These are phyloP conservation scores for Obba rivulosa DNA, from an alignment of 768 basidiomycete species.

Conservation along the genomic window DNA sequence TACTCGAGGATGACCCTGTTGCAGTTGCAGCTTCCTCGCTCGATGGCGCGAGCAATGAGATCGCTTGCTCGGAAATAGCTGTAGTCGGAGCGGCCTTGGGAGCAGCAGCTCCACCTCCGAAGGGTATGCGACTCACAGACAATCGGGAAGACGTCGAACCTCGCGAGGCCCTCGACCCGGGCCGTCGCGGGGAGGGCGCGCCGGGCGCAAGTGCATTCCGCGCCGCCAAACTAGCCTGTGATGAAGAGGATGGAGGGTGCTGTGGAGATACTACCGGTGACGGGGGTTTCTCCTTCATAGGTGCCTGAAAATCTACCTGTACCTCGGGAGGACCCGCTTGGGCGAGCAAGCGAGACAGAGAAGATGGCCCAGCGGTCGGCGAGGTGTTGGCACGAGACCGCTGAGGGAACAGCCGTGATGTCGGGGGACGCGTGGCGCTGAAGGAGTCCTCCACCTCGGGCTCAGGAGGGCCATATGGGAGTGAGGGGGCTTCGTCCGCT, in stretches of 20 bases:
- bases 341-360: slow-evolving; percentile 72
- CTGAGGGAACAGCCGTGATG: slow-evolving; percentile 59
- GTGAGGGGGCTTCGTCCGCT: slow-evolving; percentile 30
- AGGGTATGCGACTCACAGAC: slow-evolving; percentile 57
- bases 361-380: slow-evolving; percentile 68
- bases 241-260: slow-evolving; percentile 31
- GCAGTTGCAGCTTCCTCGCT: slow-evolving; percentile 11
- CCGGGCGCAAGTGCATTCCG: slow-evolving; percentile 15
- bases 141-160: slow-evolving; percentile 65
- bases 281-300: not conserved
- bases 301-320: not conserved
- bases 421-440: slow-evolving; percentile 57
- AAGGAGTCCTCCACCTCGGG: slow-evolving; percentile 74
- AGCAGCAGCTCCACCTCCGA: slow-evolving; percentile 42
- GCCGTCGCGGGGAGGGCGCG: slow-evolving; percentile 54
- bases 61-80: slow-evolving; percentile 53
- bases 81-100: slow-evolving; percentile 65
- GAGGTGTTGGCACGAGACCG: slow-evolving; percentile 64
- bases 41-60: slow-evolving; percentile 42
- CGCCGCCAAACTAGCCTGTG: slow-evolving; percentile 26
- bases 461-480: slow-evolving; percentile 59
- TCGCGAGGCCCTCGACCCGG: slow-evolving; percentile 68
- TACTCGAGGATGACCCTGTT: slow-evolving; percentile 7
- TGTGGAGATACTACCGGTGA: slow-evolving; percentile 12
- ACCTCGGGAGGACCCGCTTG: slow-evolving; percentile 53